Base-by-base conservation (phyloP, 495 filamentous ascomycete genomes). In the Tetracladium setigerum region DNA sequence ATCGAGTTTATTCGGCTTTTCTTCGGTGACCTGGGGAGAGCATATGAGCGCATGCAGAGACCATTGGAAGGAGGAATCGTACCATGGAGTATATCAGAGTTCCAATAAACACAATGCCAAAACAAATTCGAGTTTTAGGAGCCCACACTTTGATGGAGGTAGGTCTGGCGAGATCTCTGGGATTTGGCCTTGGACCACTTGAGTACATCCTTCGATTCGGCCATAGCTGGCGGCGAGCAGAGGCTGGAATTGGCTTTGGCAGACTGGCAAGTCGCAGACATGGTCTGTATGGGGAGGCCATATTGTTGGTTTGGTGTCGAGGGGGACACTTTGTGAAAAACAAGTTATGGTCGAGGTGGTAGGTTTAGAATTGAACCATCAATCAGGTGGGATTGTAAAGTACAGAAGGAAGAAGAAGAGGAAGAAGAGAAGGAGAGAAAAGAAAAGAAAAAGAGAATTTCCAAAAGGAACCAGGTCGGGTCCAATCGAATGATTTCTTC, bases 51-150 rank as follows among this genome's bases (percentile, higher is more conserved):
- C n/a, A n/a, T n/a, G n/a, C n/a, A n/a, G n/a, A n/a, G n/a, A n/a
- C 24, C 40, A 14, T 17, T 40, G 4, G 18, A 5, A 8, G 7
- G 13, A 34, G 44, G 41, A 43, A 39, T 24, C 14, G 39, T 70
- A 81, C 82, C 81, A 86, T 86, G 24, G 76, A 81, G 65, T 84
- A 86, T 16, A 83, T 69, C 31, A 87, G 57, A 30, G 76, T 67
- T 33, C 74, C 67, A 47, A 81, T 73, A 59, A 86, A 77, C 6
- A 83, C 72, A 22, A 84, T 56, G 11, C 79, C 81, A 46, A 86
- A 55, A 9, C 73, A 68, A 15, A 87, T 63, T 39, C 82, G 73
- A 38, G 73, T 60, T 47, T 77, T 74, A 7, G 76, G 76, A 41
- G 68, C 59, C 61, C 63, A 72, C 10, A 78, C 73, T 50, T 47